Percentiles rank a stretch among this genome's conserved stretches.
These are phyloP conservation scores for Sporothrix pseudoabietina DNA, from an alignment of 2,329 filamentous ascomycete genomes.

Conservation along the genomic window DNA sequence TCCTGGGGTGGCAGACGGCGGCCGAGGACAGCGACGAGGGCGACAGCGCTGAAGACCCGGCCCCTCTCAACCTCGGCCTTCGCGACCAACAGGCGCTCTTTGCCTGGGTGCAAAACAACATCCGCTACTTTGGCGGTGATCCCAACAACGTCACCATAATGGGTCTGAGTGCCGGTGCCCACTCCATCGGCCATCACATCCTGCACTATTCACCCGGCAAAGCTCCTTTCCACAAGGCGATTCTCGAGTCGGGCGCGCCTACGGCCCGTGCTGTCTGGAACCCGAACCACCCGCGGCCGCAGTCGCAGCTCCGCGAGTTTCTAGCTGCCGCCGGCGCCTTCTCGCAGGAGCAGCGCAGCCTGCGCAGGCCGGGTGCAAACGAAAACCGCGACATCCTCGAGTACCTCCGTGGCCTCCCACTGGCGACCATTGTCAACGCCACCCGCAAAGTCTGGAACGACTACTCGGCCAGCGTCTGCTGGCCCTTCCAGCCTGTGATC, in stretches of 20 bases:
- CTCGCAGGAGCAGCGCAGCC: background rate
- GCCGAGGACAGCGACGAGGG: constrained; percentile 32
- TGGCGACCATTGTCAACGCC: constrained; percentile 46
- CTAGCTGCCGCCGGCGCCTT: constrained; percentile 53
- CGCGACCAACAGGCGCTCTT: constrained; percentile 62
- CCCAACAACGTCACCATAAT: constrained; percentile 60
- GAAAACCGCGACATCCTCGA: constrained; percentile 53
- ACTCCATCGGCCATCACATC: constrained; percentile 70
- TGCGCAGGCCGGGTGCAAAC: constrained; percentile 33
- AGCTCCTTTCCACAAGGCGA: constrained; percentile 55
- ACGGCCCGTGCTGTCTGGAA: constrained; percentile 57
- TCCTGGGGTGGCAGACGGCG: constrained; percentile 52
- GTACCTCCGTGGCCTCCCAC: constrained; percentile 51
- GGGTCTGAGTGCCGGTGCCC: constrained; percentile 64
- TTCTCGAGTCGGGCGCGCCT: constrained; percentile 60
- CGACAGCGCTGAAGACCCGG: constrained; percentile 44
- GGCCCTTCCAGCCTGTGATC: constrained; percentile 71
- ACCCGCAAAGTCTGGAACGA: constrained; percentile 49
- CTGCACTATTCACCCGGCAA: constrained; percentile 49
- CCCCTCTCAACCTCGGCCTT: constrained; percentile 64
- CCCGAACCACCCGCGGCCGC: constrained; percentile 58
- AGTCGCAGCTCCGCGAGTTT: constrained; percentile 59
- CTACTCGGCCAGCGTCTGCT: constrained; percentile 51
- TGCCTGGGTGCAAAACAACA: constrained; percentile 63
- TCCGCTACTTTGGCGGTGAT: constrained; percentile 63